Percentiles rank a stretch among this genome's conserved stretches.
Evolutionary conservation across 306 rosid genomes (phyloP).

Genomic region (Medicago ruthenica): DNA sequence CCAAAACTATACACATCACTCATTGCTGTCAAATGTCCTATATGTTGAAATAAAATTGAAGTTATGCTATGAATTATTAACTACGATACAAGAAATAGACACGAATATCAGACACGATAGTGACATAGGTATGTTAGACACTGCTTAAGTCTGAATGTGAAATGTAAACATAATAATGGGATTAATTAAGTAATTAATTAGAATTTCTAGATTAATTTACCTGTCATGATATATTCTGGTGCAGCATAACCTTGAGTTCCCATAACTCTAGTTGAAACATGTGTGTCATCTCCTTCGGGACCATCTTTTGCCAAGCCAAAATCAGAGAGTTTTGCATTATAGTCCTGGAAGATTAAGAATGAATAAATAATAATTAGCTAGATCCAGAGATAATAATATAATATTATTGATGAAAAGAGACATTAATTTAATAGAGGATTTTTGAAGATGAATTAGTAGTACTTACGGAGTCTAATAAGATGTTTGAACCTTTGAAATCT

Average conservation of each 20-base stretch:
- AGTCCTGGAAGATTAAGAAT: conserved; percentile 56
- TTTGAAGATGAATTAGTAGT: conserved; percentile 4
- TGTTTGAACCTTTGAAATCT: conserved; percentile 93
- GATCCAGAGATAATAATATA: conserved; percentile 12
- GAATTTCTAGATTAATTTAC: conserved; percentile 42
- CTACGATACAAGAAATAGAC: neutral
- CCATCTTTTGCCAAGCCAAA: conserved; percentile 98
- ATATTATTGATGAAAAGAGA: neutral
- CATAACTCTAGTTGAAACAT: conserved; percentile 94
- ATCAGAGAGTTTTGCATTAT: conserved; percentile 87
- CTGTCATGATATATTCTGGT: conserved; percentile 95
- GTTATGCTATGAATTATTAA: neutral
- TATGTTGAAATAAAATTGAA: neutral
- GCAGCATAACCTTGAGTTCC: conserved; percentile 98
- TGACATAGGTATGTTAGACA: neutral
- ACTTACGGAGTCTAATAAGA: conserved; percentile 84
- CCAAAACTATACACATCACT: conserved; percentile 97
- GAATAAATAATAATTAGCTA: neutral
- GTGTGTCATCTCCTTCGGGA: conserved; percentile 95
- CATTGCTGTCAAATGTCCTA: conserved; percentile 92
- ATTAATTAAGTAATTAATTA: too few relatives aligned
- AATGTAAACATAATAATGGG: too few relatives aligned
- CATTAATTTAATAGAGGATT: neutral
- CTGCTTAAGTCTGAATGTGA: too few relatives aligned
- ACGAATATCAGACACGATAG: neutral